Percentiles rank a stretch among this genome's conserved stretches.
Conservation (phyloP, 352 stramenopile genomes). For the Pythium dissotocum region DNA sequence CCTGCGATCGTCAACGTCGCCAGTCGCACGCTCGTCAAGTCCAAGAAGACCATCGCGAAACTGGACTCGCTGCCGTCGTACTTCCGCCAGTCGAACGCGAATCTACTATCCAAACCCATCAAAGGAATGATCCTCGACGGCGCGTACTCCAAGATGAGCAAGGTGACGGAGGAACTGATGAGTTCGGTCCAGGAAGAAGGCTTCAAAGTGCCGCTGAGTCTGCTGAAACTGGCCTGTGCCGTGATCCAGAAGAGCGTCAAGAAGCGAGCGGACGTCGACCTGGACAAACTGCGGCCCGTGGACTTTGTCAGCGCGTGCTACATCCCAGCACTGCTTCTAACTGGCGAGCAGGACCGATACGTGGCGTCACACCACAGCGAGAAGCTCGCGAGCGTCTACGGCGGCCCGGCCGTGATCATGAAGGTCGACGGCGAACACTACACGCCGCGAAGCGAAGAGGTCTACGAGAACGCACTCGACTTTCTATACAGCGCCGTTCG, state of each 20-base stretch:
- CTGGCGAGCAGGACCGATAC: conserved; percentile 66
- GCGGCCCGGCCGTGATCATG: conserved; percentile 48
- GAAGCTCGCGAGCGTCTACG: conserved; percentile 61
- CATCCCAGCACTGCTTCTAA: conserved; percentile 72
- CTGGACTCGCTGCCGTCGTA: conserved; percentile 59
- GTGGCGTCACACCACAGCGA: conserved; percentile 67
- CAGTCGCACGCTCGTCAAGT: conserved; percentile 46
- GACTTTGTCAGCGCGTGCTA: conserved; percentile 72
- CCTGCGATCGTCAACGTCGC: conserved; percentile 78
- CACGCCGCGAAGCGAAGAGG: conserved; percentile 36
- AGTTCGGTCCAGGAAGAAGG: conserved; percentile 65
- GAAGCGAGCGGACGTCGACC: conserved; percentile 73
- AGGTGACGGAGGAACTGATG: conserved; percentile 67
- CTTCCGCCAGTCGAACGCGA: conserved; percentile 45
- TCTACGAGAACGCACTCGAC: conserved; percentile 60
- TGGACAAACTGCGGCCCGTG: conserved; percentile 65
- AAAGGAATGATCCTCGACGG: conserved; percentile 73
- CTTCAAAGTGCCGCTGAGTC: conserved; percentile 63
- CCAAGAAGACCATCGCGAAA: conserved; percentile 49
- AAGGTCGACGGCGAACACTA: conserved; percentile 74
- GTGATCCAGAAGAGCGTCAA: conserved; percentile 78
- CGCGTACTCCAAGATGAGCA: conserved; percentile 69
- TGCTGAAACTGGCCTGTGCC: conserved; percentile 66
- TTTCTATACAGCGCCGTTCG: conserved; percentile 56
- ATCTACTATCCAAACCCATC: conserved; percentile 60